phyloP scores from a whole-genome alignment of 169 alveolate genomes.

The Plasmodium berghei region DNA sequence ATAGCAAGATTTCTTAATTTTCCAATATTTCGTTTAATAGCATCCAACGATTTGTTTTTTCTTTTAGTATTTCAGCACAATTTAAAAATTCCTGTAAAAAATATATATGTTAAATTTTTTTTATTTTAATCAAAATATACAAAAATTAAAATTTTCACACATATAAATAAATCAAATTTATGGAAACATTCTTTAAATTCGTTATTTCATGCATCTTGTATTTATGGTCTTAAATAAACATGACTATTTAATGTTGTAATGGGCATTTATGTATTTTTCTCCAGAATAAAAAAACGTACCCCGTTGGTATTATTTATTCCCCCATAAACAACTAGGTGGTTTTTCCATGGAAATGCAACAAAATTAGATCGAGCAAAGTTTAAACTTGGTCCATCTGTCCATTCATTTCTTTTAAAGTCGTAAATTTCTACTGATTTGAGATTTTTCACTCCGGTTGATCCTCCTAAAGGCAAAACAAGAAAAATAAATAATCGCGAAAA shows the following conservation, averaged over 20 bases:
- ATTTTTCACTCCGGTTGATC: conserved; percentile 66
- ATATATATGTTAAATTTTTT: not conserved
- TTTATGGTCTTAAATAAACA: not conserved
- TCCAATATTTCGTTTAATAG: conserved; percentile 23
- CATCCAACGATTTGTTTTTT: conserved; percentile 54
- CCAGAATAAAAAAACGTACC: conserved; percentile 8
- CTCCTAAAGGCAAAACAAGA: conserved; percentile 33
- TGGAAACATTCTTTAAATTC: too few relatives aligned
- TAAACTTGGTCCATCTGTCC: conserved; percentile 60
- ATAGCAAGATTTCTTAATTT: not conserved
- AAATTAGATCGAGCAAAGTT: conserved; percentile 50
- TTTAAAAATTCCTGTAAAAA: conserved; percentile 32
- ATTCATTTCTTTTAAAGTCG: conserved; percentile 34
- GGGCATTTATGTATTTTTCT: too few relatives aligned
- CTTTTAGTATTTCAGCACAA: conserved; percentile 68
- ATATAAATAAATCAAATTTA: too few relatives aligned
- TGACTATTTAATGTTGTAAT: not conserved
- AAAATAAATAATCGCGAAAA: not conserved
- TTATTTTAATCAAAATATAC: not conserved
- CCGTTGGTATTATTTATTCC: conserved; percentile 58
- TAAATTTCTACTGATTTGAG: conserved; percentile 71
- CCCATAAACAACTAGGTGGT: conserved; percentile 69
- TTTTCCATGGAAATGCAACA: conserved; percentile 61
- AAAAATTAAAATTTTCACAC: not conserved
- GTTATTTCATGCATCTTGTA: not conserved